These are phyloP conservation scores for Acacia pycnantha DNA, from an alignment of 331 rosid genomes.

Conservation along the genomic window DNA sequence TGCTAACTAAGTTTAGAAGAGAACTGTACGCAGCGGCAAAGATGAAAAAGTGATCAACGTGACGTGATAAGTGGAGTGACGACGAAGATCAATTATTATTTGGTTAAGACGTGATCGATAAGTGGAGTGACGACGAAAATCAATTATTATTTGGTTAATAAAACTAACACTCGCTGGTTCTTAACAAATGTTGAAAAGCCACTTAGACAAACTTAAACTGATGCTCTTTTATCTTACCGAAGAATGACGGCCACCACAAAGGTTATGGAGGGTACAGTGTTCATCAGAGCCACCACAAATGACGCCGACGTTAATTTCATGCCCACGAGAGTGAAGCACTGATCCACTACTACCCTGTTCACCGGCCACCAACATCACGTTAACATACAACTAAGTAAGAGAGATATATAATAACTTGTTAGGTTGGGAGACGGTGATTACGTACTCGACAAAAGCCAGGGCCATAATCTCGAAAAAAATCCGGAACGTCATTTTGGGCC, in stretches of 20 bases:
- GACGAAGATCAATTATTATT: neutral
- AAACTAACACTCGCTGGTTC: neutral
- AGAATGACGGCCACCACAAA: conserved; percentile 60
- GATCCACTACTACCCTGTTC: conserved; percentile 73
- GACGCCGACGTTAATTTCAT: conserved; percentile 81
- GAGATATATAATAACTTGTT: no score
- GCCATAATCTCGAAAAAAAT: conserved; percentile 64
- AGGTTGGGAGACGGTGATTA: conserved; percentile 3
- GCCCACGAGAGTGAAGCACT: conserved; percentile 69
- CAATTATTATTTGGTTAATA: neutral
- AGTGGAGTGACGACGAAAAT: neutral
- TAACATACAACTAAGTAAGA: neutral
- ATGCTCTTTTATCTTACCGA: conserved; percentile 33
- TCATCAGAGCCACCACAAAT: conserved; percentile 74
- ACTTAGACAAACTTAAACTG: neutral
- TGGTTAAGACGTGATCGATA: neutral
- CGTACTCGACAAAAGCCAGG: conserved; percentile 80
- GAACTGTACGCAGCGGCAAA: neutral
- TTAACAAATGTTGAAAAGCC: neutral
- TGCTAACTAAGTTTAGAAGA: neutral
- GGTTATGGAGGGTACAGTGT: conserved; percentile 77
- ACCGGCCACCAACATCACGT: neutral
- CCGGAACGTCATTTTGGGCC: conserved; percentile 66
- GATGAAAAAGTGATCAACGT: neutral
- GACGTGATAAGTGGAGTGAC: neutral